phyloP scores from a whole-genome alignment of 352 stramenopile genomes.

The Phytophthora pini region DNA sequence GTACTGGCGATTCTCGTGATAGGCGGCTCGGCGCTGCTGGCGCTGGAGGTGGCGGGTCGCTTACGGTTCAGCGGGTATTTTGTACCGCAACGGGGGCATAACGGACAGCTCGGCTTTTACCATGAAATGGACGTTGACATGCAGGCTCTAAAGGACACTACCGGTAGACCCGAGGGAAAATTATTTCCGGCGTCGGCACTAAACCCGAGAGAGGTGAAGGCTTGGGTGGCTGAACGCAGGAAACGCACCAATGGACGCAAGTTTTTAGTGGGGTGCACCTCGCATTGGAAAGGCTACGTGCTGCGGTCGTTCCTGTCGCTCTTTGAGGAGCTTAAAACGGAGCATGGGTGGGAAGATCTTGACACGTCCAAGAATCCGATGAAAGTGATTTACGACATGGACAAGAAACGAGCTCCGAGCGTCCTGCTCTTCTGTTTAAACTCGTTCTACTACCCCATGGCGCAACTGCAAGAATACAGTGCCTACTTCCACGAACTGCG shows the following conservation, averaged over 20 bases:
- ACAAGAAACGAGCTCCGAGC: slow-evolving; percentile 65
- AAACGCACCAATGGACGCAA: slow-evolving; percentile 77
- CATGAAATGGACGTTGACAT: slow-evolving; percentile 85
- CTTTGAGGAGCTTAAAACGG: slow-evolving; percentile 67
- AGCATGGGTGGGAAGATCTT: slow-evolving; percentile 75
- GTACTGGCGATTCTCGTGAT: slow-evolving; percentile 39
- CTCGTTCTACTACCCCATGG: slow-evolving; percentile 71
- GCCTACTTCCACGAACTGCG: slow-evolving; percentile 77
- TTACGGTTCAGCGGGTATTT: slow-evolving; percentile 67
- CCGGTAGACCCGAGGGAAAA: slow-evolving; percentile 41
- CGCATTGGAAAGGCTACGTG: slow-evolving; percentile 69
- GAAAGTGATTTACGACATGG: slow-evolving; percentile 68
- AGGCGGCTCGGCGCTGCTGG: slow-evolving; percentile 27
- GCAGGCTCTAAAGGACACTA: slow-evolving; percentile 47
- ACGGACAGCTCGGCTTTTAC: slow-evolving; percentile 74
- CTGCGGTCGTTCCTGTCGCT: slow-evolving; percentile 70
- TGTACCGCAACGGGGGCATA: slow-evolving; percentile 33
- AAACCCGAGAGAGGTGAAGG: slow-evolving; percentile 56
- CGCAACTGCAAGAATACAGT: slow-evolving; percentile 66
- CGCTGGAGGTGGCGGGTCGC: slow-evolving; percentile 55
- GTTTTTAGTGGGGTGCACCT: slow-evolving; percentile 70
- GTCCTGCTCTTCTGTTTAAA: slow-evolving; percentile 84
- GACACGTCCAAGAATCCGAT: slow-evolving; percentile 56
- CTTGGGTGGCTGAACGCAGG: slow-evolving; percentile 68
- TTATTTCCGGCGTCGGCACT: slow-evolving; percentile 50